Base-by-base conservation (phyloP, 441 rosid species). In the Adansonia madagascariensis region DNA sequence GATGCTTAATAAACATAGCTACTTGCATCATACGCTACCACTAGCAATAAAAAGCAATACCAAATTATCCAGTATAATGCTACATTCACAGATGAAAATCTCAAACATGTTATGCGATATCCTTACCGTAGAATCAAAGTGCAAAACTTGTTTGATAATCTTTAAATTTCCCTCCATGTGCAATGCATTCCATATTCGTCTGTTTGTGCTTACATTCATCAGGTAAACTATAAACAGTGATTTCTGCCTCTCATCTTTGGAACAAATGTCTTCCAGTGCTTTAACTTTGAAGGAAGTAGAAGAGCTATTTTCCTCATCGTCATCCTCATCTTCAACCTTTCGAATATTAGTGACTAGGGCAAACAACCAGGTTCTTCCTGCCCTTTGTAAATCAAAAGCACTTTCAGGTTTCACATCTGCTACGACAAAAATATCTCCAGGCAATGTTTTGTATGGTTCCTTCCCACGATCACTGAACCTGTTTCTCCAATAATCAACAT, bases 181-280 rank as follows among this genome's bases (percentile, higher is more conserved):
- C 81, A 91, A 57, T 47, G 89, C 85, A 2, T 77, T 79, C 97
- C 94, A 91, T 27, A 89, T 92, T 61, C 91, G 78, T 27, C 60
- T 84, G 80, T 81, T 79, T 39, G 97, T 80, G 1, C 82, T 81
- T n/a, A 84, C 39, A 77, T 56, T 86, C 59, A 24, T 82, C 84
- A 92, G 78, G 43, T 74, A 87, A 75, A 85, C 77, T 12, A 87
- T 87, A 39, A 69, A 80, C 1, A 80, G 18, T 11, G 87, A 80
- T 57, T 79, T 80, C 60, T 68, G 71, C 79, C 3, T 43, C 43
- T 12, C 41, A 64, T 61, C 43, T 50, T 59, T 56, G 14, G 43
- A 69, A 57, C 73, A 71, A 47, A 81, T 59, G 22, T 70, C 81
- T 41, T 73, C 46, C 11, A 77, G 31, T 3, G 73, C 57, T 68